Percentiles rank a stretch among this genome's conserved stretches.
phyloP scores from a whole-genome alignment of 768 basidiomycete species.

The Kwoniella botswanensis region DNA sequence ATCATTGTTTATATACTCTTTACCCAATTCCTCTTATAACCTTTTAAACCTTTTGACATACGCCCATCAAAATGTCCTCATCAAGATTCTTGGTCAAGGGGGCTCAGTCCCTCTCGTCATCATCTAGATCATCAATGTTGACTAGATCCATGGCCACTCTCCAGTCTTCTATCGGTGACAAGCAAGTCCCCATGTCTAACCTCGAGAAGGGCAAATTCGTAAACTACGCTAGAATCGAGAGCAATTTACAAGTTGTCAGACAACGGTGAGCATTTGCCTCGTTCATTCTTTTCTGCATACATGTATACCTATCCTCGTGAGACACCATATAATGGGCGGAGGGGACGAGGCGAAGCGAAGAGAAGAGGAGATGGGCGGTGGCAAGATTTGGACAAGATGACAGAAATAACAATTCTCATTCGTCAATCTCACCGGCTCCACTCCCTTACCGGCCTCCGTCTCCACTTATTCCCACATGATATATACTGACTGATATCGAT shows the following conservation, averaged over 20 bases:
- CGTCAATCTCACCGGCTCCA: conserved; percentile 19
- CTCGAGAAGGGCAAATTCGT: conserved; percentile 58
- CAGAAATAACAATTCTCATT: conserved; percentile 4
- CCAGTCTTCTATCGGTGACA: conserved; percentile 51
- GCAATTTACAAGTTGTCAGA: conserved; percentile 88
- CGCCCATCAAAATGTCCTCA: conserved; percentile 32
- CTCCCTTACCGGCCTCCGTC: conserved; percentile 1
- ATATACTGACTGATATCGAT: conserved; percentile 2
- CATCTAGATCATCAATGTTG: conserved; percentile 36
- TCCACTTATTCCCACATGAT: background rate
- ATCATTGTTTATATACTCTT: background rate
- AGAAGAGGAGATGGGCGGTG: background rate
- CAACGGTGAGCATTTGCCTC: conserved; percentile 70
- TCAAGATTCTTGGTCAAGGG: conserved; percentile 39
- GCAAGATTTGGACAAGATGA: background rate
- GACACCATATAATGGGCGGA: no score
- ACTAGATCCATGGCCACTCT: conserved; percentile 51
- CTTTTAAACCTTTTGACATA: background rate
- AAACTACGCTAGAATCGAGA: conserved; percentile 80
- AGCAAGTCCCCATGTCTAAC: conserved; percentile 61
- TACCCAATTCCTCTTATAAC: background rate
- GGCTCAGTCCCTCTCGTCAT: conserved; percentile 31
- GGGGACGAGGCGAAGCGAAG: background rate
- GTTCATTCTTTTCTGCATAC: background rate
- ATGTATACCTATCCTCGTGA: background rate